phyloP scores from a whole-genome alignment of 345 rosid genomes.

The Eucalyptus fibrosa region DNA sequence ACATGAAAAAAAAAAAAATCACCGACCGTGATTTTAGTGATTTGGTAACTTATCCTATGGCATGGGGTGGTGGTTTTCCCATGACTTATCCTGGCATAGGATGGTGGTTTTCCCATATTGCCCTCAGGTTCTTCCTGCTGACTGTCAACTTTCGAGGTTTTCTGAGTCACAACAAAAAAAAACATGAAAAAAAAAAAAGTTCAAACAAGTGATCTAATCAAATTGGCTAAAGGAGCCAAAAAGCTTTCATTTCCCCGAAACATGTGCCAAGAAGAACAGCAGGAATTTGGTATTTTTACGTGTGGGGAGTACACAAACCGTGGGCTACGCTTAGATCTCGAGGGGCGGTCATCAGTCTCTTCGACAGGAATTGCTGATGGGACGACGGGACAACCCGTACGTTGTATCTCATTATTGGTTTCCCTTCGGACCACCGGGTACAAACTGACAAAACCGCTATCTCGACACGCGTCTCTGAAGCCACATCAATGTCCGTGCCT shows the following conservation, averaged over 20 bases:
- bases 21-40: too few species aligned
- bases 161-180: neutral
- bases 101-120: too few species aligned
- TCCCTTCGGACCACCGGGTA: neutral
- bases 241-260: neutral
- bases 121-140: fast-evolving
- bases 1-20: too few species aligned
- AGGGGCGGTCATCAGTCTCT: neutral
- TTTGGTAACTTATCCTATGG: too few species aligned
- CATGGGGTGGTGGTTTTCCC: too few species aligned
- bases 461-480: neutral
- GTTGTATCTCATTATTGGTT: neutral
- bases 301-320: neutral
- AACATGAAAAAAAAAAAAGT: neutral
- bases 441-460: neutral
- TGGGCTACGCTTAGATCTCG: neutral
- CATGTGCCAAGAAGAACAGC: neutral
- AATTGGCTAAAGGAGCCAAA: neutral
- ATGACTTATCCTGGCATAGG: too few species aligned
- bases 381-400: neutral
- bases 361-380: neutral
- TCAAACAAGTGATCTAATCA: neutral
- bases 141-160: too few species aligned
- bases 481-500: neutral
- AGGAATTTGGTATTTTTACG: neutral